These are phyloP conservation scores for Suhomyces canberraensis DNA, from an alignment of 805 yeast species.

Conservation along the genomic window DNA sequence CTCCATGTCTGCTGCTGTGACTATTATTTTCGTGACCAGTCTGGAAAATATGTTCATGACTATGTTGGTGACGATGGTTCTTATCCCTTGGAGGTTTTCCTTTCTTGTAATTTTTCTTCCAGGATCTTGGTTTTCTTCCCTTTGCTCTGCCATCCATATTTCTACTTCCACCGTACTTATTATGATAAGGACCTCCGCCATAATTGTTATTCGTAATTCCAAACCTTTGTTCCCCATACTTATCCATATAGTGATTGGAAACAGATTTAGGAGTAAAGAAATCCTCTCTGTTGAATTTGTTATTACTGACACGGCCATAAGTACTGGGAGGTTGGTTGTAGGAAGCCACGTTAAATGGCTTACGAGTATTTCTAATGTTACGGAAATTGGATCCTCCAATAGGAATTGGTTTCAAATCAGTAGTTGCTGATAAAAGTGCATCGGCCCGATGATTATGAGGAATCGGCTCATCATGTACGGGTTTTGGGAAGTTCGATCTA, in stretches of 20 bases:
- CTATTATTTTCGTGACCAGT: not conserved
- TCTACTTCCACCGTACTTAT: not conserved
- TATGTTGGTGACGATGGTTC: constrained; percentile 1
- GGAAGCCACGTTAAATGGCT: constrained; percentile 66
- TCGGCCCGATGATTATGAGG: constrained; percentile 43
- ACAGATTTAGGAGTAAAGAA: constrained; percentile 77
- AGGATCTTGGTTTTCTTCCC: constrained; percentile 22
- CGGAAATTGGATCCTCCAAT: constrained; percentile 25
- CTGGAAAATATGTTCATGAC: constrained; percentile 1
- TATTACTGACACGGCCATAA: constrained; percentile 3
- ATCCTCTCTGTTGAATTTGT: constrained; percentile 60
- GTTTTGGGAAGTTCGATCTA: constrained; percentile 2
- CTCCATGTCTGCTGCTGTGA: not conserved
- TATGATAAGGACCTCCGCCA: constrained; percentile 4
- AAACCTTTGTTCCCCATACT: constrained; percentile 45
- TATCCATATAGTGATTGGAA: constrained; percentile 67
- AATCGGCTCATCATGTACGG: constrained; percentile 11
- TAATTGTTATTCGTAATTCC: constrained; percentile 7
- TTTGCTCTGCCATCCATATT: constrained; percentile 13
- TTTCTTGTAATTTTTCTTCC: constrained; percentile 21
- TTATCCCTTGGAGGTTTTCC: constrained; percentile 6
- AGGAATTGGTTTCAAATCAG: constrained; percentile 40
- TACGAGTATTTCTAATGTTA: constrained; percentile 43
- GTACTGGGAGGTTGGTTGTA: constrained; percentile 32
- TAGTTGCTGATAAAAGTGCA: constrained; percentile 37